Conservation (phyloP, 1,284 basidiomycete genomes). For the Coriolopsis trogii region DNA sequence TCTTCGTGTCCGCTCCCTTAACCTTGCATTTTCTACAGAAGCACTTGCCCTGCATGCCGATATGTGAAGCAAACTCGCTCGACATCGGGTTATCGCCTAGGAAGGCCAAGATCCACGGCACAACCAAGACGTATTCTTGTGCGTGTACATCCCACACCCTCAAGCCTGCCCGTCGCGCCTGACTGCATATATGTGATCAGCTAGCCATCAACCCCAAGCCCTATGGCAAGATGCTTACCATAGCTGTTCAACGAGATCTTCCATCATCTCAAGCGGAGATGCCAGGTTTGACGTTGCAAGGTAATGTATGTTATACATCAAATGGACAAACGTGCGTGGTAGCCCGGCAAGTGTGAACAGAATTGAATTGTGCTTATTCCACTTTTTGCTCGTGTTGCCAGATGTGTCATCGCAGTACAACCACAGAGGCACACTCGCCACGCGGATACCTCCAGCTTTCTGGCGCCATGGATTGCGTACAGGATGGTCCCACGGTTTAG, state of each 20-base stretch:
- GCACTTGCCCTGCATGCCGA: slow-evolving; percentile 40
- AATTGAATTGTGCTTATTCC: slow-evolving; percentile 47
- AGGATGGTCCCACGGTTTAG: neutral
- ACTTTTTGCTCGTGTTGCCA: slow-evolving; percentile 45
- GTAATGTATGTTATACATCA: slow-evolving; percentile 41
- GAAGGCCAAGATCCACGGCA: slow-evolving; percentile 15
- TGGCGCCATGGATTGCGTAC: neutral
- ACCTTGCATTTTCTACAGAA: slow-evolving; percentile 40
- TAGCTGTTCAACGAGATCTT: slow-evolving; percentile 30
- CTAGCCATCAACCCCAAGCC: slow-evolving; percentile 30
- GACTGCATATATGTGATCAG: neutral
- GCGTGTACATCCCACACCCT: slow-evolving; percentile 21
- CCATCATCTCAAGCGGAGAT: slow-evolving; percentile 46
- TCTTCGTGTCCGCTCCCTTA: neutral
- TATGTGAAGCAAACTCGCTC: slow-evolving; percentile 46
- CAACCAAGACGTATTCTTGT: neutral
- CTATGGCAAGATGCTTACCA: slow-evolving; percentile 27
- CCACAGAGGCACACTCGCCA: neutral
- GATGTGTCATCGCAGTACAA: slow-evolving; percentile 33
- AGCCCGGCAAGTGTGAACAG: slow-evolving; percentile 39
- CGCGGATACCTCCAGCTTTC: neutral
- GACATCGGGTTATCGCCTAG: slow-evolving; percentile 50
- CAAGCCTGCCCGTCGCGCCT: neutral
- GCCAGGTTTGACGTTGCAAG: slow-evolving; percentile 44
- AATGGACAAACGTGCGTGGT: slow-evolving; percentile 24